Evolutionary conservation across 441 rosid species (phyloP), one percentile per base, ranked within the genome.

Genomic region (Adansonia gregorii): DNA sequence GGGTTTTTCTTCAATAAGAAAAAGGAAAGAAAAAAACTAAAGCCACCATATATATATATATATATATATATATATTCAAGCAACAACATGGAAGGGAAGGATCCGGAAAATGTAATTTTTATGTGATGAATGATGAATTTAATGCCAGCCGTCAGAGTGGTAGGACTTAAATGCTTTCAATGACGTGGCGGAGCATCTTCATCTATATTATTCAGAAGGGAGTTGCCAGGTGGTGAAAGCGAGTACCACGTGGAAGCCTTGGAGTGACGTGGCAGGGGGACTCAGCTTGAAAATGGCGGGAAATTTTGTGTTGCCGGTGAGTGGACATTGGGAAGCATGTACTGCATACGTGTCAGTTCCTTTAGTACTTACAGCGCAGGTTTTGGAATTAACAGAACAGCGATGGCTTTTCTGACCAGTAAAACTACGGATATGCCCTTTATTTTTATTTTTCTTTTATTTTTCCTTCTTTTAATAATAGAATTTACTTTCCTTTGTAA

Each of bases 321-420:
- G 5, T 17, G 24, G 70, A 3, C 15, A 6, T 7, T 39, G 12
- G 48, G 12, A 14, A 64, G 20, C 19, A 8, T 14, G 0, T 64
- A 35, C 24, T 11, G 4, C 51, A 45, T 4, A 17, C 22, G 4
- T 67, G 72, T 46, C 55, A 20, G 56, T 46, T 11, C 39, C 8
- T 67, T 46, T 67, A 2, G 54, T 41, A 65, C 70, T 41, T 41
- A 17, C 49, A 43, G 55, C 22, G 11, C 52, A 31, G 0, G 54
- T 45, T 67, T 67, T 10, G 72, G 54, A 67, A 67, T 67, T 67
- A 31, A 19, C 54, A 20, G n/a, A 20, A 45, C 35, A 45, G 72
- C 35, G n/a, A 10, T 19, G 27, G 68, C 46, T 43, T 8, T 43
- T 67, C 19, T 22, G 11, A 4, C 24, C 1, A 3, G 0, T 10